A percentile compares a stretch with the other conserved stretches of the same genome.
These are phyloP conservation scores for Clonostachys rhizophaga DNA, from an alignment of 2,329 filamentous ascomycete species.

Conservation along the genomic window DNA sequence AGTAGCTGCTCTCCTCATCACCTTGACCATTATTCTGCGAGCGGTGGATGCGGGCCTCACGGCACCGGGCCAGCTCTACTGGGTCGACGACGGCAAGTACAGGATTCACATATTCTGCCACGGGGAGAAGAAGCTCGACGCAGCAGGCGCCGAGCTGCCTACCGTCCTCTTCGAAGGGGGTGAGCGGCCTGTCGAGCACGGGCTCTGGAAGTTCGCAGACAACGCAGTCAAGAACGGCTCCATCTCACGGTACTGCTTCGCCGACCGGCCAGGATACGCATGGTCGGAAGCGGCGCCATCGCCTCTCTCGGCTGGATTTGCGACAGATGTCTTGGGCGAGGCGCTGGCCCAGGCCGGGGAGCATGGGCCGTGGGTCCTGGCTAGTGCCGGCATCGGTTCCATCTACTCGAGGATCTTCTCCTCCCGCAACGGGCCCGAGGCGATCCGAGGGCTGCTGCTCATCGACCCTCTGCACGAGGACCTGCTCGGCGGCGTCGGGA, in stretches of 20 bases:
- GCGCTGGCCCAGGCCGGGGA: conserved; percentile 77
- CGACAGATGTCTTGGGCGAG: conserved; percentile 84
- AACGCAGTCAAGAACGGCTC: conserved; percentile 72
- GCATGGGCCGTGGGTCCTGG: conserved; percentile 81
- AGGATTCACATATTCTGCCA: conserved; percentile 78
- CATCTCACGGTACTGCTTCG: conserved; percentile 89
- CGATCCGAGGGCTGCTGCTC: conserved; percentile 71
- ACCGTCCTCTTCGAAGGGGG: conserved; percentile 86
- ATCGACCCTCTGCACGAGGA: conserved; percentile 90
- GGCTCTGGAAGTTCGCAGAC: conserved; percentile 76
- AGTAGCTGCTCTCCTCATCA: conserved; percentile 67
- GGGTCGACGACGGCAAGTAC: conserved; percentile 81
- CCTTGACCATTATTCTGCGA: conserved; percentile 73
- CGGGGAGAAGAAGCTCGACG: conserved; percentile 59
- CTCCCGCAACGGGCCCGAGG: conserved; percentile 67
- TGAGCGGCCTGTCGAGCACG: conserved; percentile 72
- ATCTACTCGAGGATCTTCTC: conserved; percentile 91
- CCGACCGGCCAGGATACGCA: conserved; percentile 84
- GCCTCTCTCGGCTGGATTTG: conserved; percentile 88
- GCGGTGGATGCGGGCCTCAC: conserved; percentile 72
- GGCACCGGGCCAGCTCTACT: conserved; percentile 70
- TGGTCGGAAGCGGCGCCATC: conserved; percentile 91
- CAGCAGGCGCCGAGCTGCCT: conserved; percentile 50
- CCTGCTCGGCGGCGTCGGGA: conserved; percentile 63
- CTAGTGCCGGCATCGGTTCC: conserved; percentile 80